Base-by-base conservation (phyloP, 1,284 basidiomycete genomes). In the Filobasidium uniguttulatum region DNA sequence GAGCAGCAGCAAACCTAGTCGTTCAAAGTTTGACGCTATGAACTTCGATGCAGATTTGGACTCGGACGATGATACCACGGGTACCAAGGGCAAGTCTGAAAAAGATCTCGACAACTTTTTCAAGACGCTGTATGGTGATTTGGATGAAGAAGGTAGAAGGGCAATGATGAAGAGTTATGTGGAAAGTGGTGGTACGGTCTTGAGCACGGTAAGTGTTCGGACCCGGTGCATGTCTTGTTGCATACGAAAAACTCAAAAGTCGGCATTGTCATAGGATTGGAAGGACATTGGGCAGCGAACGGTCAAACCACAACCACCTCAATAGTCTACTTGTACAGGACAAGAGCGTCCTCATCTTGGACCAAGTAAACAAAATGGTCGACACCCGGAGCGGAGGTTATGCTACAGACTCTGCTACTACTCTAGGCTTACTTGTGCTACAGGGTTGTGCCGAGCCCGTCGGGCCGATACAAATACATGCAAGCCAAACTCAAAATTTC, bases 111-210 rank as follows among this genome's bases (percentile, higher is more conserved):
- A 67, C 54, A 55, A 66, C 46, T 62, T 74, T 40, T 73, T 74
- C 56, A 62, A 69, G 25, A 60, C 64, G 70, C 77, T 96, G 53
- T 96, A 84, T 61, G 74, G 74, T 3, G 82, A 83, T 62, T 84
- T 87, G 10, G 87, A 93, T 62, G 84, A 87, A 0, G 85, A 94
- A 61, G 87, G 87, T 3, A 79, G 75, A 60, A 77, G 81, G 34
- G 91, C 90, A 0, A 96, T 96, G 88, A 80, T 94, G 79, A 96
- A 96, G 76, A 89, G 85, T 64, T 94, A 85, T 65, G 75, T 77
- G 52, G 88, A 93, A 72, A 87, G 83, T 57, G 86, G 86, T 6
- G 88, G 90, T 3, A 96, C 90, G 7, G 82, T 86, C 0, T 73
- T 96, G 38, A 89, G 85, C 70, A 96, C 90, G 3, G 31, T 33